Conservation (phyloP, 768 basidiomycete genomes). For the Termitomyces eurrhizus region DNA sequence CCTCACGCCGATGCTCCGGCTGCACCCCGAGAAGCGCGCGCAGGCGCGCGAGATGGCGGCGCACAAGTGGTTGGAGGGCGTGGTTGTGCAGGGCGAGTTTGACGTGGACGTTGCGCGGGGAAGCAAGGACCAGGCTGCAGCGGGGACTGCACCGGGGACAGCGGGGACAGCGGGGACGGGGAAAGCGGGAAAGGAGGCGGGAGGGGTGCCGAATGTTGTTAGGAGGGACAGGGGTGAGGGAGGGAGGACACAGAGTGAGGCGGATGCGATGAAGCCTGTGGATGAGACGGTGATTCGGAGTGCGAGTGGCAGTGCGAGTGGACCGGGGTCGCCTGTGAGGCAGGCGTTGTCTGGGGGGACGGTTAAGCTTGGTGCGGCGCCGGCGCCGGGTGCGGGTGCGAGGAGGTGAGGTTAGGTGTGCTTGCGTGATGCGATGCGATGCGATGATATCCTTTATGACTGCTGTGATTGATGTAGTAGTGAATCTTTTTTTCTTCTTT, state of each 20-base stretch:
- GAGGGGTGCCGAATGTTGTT: background rate
- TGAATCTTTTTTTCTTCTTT: too few species aligned
- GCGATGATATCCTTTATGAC: background rate
- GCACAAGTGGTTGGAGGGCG: constrained; percentile 83
- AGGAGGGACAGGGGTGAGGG: constrained; percentile 22
- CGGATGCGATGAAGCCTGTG: constrained; percentile 72
- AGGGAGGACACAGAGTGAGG: constrained; percentile 38
- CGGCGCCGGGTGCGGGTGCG: background rate
- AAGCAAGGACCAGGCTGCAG: too few species aligned
- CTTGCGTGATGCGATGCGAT: background rate
- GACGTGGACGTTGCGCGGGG: too few species aligned
- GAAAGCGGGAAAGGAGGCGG: background rate
- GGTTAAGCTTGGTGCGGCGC: background rate
- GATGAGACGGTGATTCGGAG: constrained; percentile 38
- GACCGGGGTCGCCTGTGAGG: background rate
- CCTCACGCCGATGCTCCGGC: constrained; percentile 84
- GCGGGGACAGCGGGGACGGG: constrained; percentile 34
- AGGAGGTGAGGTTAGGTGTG: background rate
- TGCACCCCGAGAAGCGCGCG: constrained; percentile 86
- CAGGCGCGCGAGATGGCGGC: constrained; percentile 82
- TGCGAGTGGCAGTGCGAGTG: background rate
- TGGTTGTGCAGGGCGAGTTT: constrained; percentile 87
- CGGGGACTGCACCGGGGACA: constrained; percentile 54
- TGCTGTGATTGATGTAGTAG: background rate
- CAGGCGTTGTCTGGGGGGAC: background rate